phyloP scores from a whole-genome alignment of 495 filamentous ascomycete species.

The Xylaria castorea region DNA sequence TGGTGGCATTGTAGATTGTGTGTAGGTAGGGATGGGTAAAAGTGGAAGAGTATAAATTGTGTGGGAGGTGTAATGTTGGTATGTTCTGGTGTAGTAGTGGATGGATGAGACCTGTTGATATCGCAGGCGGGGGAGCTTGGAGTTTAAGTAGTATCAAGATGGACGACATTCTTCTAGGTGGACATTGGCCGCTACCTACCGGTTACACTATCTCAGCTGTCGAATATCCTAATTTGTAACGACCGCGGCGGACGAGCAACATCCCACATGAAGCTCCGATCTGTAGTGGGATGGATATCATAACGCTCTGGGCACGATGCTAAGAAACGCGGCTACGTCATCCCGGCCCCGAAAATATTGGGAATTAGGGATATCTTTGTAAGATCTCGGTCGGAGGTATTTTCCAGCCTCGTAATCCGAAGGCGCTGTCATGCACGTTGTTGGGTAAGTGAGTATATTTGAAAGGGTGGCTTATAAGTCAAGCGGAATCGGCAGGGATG shows the following conservation, averaged over 20 bases:
- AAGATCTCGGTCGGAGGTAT: neutral
- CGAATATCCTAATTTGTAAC: neutral
- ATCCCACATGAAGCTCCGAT: conserved; percentile 2
- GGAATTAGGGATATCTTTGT: neutral
- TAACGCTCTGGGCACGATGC: neutral
- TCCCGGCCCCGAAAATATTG: neutral
- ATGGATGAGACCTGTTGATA: neutral
- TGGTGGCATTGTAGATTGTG: neutral
- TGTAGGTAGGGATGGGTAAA: no score
- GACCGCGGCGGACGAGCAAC: neutral
- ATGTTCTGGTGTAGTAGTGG: neutral
- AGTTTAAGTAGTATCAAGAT: neutral
- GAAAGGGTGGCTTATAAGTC: neutral
- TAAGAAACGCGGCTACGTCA: neutral
- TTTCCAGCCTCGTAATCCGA: neutral
- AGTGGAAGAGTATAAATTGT: no score
- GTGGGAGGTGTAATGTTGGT: neutral
- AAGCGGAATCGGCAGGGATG: neutral
- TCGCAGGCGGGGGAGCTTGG: neutral
- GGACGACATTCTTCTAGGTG: no score
- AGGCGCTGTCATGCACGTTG: neutral
- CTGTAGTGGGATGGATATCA: neutral
- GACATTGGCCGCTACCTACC: neutral
- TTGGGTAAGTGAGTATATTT: neutral
- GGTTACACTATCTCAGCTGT: no score